Percentiles rank a stretch among this genome's conserved stretches.
phyloP scores from a whole-genome alignment of 2,329 filamentous ascomycete genomes.

The Coniochaeta hoffmannii region DNA sequence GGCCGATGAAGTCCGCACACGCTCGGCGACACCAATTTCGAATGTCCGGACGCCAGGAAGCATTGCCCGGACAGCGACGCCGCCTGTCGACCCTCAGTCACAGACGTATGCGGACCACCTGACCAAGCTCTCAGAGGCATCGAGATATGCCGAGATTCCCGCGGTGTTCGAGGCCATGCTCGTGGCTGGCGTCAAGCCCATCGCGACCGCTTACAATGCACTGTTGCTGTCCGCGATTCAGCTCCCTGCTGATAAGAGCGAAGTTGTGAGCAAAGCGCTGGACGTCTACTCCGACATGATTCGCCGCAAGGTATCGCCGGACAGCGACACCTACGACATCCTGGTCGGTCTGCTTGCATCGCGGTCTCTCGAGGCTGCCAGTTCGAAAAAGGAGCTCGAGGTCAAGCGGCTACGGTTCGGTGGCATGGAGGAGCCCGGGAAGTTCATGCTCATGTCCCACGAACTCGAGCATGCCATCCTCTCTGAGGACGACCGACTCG shows the following conservation, averaged over 20 bases:
- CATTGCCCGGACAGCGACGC: conserved; percentile 49
- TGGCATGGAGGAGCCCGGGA: conserved; percentile 73
- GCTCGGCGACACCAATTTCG: conserved; percentile 33
- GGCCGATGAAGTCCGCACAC: conserved; percentile 31
- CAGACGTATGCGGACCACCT: conserved; percentile 73
- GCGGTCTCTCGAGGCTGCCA: conserved; percentile 70
- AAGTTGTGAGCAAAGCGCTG: conserved; percentile 83
- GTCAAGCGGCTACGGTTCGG: conserved; percentile 79
- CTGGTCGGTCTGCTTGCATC: conserved; percentile 76
- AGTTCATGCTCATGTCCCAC: conserved; percentile 83
- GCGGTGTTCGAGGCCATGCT: conserved; percentile 87
- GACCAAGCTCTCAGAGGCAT: conserved; percentile 60
- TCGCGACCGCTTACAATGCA: conserved; percentile 84
- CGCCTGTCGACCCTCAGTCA: conserved; percentile 56
- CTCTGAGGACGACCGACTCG: conserved; percentile 78
- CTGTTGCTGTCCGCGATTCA: conserved; percentile 78
- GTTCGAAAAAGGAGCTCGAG: conserved; percentile 66
- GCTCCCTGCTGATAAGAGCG: conserved; percentile 69
- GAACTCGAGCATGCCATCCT: conserved; percentile 83
- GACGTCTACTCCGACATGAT: conserved; percentile 98
- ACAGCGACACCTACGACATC: conserved; percentile 81
- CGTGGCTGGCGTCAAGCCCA: conserved; percentile 71
- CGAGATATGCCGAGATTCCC: conserved; percentile 81
- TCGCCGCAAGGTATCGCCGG: conserved; percentile 70
- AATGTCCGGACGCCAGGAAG: conserved; percentile 35